Percentiles rank a stretch among this genome's conserved stretches.
Evolutionary conservation across 129 eudicot species (phyloP).

Genomic region (Flaveria sonorensis): DNA sequence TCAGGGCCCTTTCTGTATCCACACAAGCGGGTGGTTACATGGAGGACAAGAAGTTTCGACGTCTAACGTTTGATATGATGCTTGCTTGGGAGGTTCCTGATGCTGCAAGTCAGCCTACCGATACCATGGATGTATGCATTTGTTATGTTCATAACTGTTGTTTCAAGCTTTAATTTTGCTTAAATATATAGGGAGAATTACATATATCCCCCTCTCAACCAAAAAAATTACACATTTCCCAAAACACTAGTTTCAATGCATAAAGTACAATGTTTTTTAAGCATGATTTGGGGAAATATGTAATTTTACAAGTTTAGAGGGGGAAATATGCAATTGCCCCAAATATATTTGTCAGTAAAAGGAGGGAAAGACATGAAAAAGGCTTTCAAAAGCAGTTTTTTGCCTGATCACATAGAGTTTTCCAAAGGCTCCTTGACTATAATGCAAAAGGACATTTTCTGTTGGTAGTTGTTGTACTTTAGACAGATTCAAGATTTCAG

Average conservation of each 20-base stretch:
- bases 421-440: not conserved
- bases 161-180: not conserved
- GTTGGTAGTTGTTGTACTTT: not conserved
- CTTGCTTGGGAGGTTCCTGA: conserved; percentile 91
- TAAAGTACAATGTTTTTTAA: too few species aligned
- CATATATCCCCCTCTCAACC: too few species aligned
- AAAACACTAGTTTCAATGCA: too few species aligned
- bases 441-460: not conserved
- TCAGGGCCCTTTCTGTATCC: conserved; percentile 73
- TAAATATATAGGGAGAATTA: not conserved
- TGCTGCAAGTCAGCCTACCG: conserved; percentile 58
- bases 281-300: too few species aligned
- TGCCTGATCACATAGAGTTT: not conserved
- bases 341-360: not conserved
- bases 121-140: conserved; percentile 51
- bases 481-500: not conserved
- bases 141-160: not conserved
- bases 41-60: conserved; percentile 79
- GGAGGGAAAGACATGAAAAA: too few species aligned
- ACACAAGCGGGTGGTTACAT: conserved; percentile 66
- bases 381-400: not conserved
- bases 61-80: conserved; percentile 92
- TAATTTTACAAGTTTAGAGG: too few species aligned
- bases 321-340: too few species aligned
- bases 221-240: too few species aligned